Percentiles rank a stretch among this genome's conserved stretches.
These are phyloP conservation scores for Rhododendron henanense DNA, from an alignment of 148 eudicot genomes.

Conservation along the genomic window DNA sequence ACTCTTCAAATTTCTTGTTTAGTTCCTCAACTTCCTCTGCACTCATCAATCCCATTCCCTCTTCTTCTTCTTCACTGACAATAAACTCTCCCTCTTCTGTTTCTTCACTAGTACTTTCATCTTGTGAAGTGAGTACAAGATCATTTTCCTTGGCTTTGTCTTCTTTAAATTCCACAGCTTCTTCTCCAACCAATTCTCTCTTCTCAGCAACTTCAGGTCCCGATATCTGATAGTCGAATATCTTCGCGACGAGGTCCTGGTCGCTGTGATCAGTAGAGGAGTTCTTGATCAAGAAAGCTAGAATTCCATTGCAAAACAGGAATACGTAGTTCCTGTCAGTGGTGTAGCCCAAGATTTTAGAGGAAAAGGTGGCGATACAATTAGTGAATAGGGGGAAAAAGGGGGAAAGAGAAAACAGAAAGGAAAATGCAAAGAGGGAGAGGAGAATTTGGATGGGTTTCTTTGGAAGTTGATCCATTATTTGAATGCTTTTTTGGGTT, in stretches of 20 bases:
- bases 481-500: not conserved
- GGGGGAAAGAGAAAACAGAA: constrained; percentile 27
- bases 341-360: constrained; percentile 23
- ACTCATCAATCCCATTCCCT: constrained; percentile 18
- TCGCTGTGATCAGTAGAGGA: not conserved
- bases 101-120: not conserved
- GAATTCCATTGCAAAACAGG: constrained; percentile 61
- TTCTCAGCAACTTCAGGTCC: not conserved
- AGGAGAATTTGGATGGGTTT: constrained; percentile 24
- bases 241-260: not conserved
- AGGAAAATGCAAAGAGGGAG: constrained; percentile 26
- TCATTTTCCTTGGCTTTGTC: constrained; percentile 6
- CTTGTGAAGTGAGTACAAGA: not conserved
- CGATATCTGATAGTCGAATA: not conserved
- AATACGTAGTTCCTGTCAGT: constrained; percentile 58
- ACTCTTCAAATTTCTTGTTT: constrained; percentile 60
- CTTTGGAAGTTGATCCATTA: constrained; percentile 5
- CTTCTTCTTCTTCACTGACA: constrained; percentile 15
- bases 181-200: constrained; percentile 10
- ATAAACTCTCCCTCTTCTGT: constrained; percentile 13
- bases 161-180: constrained; percentile 2
- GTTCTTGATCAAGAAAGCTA: constrained; percentile 40
- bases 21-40: constrained; percentile 50
- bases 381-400: constrained; percentile 10
- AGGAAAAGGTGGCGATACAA: constrained; percentile 10